These are phyloP conservation scores for Suhomyces anneliseae DNA, from an alignment of 1,139 yeast genomes.

Conservation along the genomic window DNA sequence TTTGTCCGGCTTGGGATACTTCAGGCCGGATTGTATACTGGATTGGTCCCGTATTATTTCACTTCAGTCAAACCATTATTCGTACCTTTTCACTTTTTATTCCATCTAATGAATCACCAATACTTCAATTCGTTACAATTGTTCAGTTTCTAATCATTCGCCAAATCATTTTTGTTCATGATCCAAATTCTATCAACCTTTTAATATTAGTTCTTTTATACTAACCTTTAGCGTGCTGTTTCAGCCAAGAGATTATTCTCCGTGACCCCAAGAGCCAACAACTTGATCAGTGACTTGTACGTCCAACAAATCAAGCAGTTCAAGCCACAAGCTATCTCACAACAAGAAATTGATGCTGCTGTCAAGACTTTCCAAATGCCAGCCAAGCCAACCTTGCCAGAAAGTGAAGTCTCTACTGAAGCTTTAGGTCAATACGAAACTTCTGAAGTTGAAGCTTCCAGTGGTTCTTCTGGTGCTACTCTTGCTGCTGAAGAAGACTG, in stretches of 20 bases:
- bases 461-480: slow-evolving; percentile 26
- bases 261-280: slow-evolving; percentile 47
- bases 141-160: too few relatives aligned
- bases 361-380: slow-evolving; percentile 85
- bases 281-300: slow-evolving; percentile 83
- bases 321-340: slow-evolving; percentile 77
- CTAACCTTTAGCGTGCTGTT: slow-evolving; percentile 27
- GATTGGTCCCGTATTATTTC: too few relatives aligned
- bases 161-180: not conserved
- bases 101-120: too few relatives aligned
- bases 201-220: not conserved
- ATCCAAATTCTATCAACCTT: too few relatives aligned
- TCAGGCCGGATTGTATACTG: too few relatives aligned
- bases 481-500: slow-evolving; percentile 65
- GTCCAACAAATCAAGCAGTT: slow-evolving; percentile 82
- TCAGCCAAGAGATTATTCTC: slow-evolving; percentile 46
- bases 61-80: too few relatives aligned
- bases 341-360: slow-evolving; percentile 73
- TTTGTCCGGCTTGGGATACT: too few relatives aligned
- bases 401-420: slow-evolving; percentile 71
- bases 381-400: slow-evolving; percentile 68
- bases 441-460: slow-evolving; percentile 69
- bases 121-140: too few relatives aligned
- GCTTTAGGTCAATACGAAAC: slow-evolving; percentile 75
- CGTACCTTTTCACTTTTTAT: too few relatives aligned